Percentiles rank a stretch among this genome's conserved stretches.
phyloP scores from a whole-genome alignment of 1,284 basidiomycete genomes.

The Cutaneotrichosporon mucoides region DNA sequence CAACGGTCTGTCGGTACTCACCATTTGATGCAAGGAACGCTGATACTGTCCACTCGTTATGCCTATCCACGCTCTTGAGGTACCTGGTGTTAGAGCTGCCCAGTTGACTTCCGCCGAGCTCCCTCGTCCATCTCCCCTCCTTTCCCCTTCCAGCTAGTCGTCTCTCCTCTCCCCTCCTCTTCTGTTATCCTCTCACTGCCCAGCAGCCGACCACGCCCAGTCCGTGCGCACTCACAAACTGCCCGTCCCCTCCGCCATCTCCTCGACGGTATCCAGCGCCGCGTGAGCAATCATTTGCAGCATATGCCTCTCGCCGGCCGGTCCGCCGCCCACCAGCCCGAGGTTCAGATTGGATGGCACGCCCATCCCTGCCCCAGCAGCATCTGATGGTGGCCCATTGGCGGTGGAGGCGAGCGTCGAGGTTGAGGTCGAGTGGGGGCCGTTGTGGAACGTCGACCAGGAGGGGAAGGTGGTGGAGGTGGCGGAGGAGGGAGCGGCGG shows the following conservation, averaged over 20 bases:
- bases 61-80: slow-evolving; percentile 85
- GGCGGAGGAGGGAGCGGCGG: slow-evolving; percentile 5
- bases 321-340: slow-evolving; percentile 8
- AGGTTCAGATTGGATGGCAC: slow-evolving; percentile 5
- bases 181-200: too few relatives aligned
- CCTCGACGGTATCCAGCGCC: slow-evolving; percentile 84
- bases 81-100: slow-evolving; percentile 59
- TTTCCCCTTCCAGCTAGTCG: neutral
- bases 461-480: slow-evolving; percentile 36
- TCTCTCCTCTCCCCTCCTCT: neutral
- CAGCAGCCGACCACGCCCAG: neutral
- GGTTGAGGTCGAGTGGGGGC: neutral
- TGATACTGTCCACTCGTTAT: slow-evolving; percentile 95
- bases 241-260: slow-evolving; percentile 77
- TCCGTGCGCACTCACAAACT: slow-evolving; percentile 63
- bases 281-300: slow-evolving; percentile 96
- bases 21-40: slow-evolving; percentile 89
- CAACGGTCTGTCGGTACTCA: slow-evolving; percentile 51
- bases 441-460: slow-evolving; percentile 45
- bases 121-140: neutral
- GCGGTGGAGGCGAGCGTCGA: neutral
- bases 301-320: slow-evolving; percentile 70
- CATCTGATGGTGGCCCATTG: neutral
- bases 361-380: neutral
- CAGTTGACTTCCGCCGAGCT: too few relatives aligned